phyloP scores from a whole-genome alignment of 1,284 basidiomycete genomes.

The Peniophora sp. region DNA sequence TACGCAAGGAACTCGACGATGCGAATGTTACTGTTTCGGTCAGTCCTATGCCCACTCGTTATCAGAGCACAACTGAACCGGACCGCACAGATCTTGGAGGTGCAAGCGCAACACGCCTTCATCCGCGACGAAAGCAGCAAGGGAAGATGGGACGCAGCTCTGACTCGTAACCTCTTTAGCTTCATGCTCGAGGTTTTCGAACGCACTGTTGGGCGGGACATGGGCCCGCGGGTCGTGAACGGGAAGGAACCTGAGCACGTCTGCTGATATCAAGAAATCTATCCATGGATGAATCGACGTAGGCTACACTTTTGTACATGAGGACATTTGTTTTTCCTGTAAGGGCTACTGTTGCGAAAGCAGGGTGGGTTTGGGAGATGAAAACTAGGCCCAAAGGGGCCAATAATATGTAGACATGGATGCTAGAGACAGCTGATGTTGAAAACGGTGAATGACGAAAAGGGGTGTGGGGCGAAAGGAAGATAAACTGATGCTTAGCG shows the following conservation, averaged over 20 bases:
- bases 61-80: not conserved
- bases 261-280: conserved; percentile 35
- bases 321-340: too few species aligned
- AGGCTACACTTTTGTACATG: too few species aligned
- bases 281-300: too few species aligned
- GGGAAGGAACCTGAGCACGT: conserved; percentile 61
- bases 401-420: too few species aligned
- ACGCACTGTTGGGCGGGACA: conserved; percentile 73
- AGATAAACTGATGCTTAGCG: too few species aligned
- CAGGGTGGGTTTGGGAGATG: too few species aligned
- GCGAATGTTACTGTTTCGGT: conserved; percentile 66
- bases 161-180: conserved; percentile 72
- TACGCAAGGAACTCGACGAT: conserved; percentile 76
- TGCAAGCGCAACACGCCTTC: conserved; percentile 92
- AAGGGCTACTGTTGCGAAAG: too few species aligned
- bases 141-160: conserved; percentile 88
- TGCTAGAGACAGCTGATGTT: too few species aligned
- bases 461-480: too few species aligned
- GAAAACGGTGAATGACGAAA: too few species aligned
- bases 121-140: conserved; percentile 87
- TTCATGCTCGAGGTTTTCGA: conserved; percentile 95
- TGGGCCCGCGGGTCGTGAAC: conserved; percentile 54
- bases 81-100: conserved; percentile 70
- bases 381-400: too few species aligned
- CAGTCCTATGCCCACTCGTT: conserved; percentile 14